Base-by-base conservation (phyloP, 116 monocot species). In the Dioscorea cayenensis region DNA sequence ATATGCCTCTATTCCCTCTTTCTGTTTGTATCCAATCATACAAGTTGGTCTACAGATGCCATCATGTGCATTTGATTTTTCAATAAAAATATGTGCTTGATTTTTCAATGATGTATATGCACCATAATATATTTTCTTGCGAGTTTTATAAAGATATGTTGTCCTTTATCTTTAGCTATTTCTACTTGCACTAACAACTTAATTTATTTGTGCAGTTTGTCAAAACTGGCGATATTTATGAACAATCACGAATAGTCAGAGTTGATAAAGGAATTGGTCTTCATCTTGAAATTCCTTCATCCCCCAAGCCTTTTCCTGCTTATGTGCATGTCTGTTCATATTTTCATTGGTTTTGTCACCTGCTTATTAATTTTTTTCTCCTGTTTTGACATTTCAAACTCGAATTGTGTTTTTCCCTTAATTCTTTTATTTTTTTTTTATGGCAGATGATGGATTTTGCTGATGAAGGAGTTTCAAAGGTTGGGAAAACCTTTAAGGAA, bases 151-250 rank as follows among this genome's bases (percentile, higher is more conserved):
- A 43, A 43, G 43, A 12, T 7, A 43, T 43, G 12, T 43, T 0
- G 7, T 8, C 43, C 7, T 43, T 43, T 59, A 4, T 59, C 4
- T 59, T 6, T 59, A 59, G 21, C 59, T 67, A 43, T 1, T 67
- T 62, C 48, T 52, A 35, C 14, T 68, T 64, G 21, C 22, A 71
- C 74, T 77, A 65, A 83, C 43, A 6, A 43, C 17, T 25, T 18
- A 38, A 36, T 22, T 60, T 36, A 18, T 81, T 49, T 78, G 7
- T 73, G 28, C 77, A 96, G 96, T 63, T 86, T 77, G 83, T 87
- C 1, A 89, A 91, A 74, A 73, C 75, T 70, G 93, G 97, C 74
- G 93, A 97, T 71, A 93, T 97, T 78, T 97, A 83, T 83, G 97
- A 97, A 51, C 71, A 78, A 63, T 76, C 90, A 59, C 78, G 69